Evolutionary conservation across 768 basidiomycete species (phyloP).

Genomic region (Coprinopsis marcescibilis): DNA sequence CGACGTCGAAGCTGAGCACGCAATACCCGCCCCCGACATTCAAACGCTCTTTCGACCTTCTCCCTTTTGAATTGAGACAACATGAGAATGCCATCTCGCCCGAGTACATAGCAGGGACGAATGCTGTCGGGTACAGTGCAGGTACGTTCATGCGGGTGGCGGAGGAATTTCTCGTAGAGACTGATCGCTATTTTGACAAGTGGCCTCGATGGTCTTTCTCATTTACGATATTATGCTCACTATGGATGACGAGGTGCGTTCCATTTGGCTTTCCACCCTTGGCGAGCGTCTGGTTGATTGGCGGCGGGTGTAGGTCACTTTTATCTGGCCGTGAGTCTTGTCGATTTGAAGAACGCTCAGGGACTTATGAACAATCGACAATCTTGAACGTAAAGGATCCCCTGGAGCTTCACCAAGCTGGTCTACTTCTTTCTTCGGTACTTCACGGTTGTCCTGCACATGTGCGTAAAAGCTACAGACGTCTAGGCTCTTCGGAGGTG

Average conservation of each 20-base stretch:
- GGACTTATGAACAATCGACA: not conserved
- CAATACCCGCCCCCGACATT: too few species aligned
- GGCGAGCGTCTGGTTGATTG: not conserved
- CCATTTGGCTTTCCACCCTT: not conserved
- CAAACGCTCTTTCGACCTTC: too few species aligned
- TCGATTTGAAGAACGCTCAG: not conserved
- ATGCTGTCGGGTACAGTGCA: slow-evolving; percentile 1
- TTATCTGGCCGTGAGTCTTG: slow-evolving; percentile 35
- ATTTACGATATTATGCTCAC: slow-evolving; percentile 38
- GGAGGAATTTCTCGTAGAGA: not conserved
- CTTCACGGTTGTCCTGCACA: slow-evolving; percentile 30
- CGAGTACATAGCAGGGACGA: too few species aligned
- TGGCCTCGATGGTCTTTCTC: slow-evolving; percentile 32
- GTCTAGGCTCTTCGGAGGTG: too few species aligned
- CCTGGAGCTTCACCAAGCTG: slow-evolving; percentile 31
- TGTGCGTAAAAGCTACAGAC: slow-evolving; percentile 19
- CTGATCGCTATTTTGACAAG: slow-evolving; percentile 14
- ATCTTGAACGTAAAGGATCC: too few species aligned
- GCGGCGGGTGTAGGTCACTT: slow-evolving; percentile 22
- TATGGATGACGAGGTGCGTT: slow-evolving; percentile 32
- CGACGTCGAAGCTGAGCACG: too few species aligned
- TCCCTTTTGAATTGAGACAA: too few species aligned
- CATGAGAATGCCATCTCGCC: too few species aligned
- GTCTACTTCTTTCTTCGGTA: slow-evolving; percentile 34
- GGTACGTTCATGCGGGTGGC: not conserved